Base-by-base conservation (phyloP, 1,139 yeast genomes). In the Taphrina confusa region DNA sequence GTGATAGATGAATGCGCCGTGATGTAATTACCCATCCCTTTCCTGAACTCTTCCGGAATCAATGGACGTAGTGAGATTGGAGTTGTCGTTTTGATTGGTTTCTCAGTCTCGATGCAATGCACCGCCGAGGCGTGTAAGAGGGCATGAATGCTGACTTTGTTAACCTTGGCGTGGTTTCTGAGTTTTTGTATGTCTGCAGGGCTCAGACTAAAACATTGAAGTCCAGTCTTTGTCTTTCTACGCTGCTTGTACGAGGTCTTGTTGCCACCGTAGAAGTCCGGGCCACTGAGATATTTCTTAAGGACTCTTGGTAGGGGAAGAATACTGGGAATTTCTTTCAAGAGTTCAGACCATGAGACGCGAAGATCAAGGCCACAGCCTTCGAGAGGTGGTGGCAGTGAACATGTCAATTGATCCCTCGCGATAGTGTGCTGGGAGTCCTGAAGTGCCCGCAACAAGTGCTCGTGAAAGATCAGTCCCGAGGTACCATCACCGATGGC, bases 391-490 rank as follows among this genome's bases (percentile, higher is more conserved):
- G 51, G 58, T 11, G 58, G 58, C 20, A 54, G 23, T n/a, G 45
- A 20, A 12, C n/a, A 20, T 4, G 11, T 8, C 8, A 14, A 27
- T 9, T 6, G 20, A 0, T 16, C n/a, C 12, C 9, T 3, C 5
- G 18, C 28, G 8, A 12, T 9, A 22, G 4, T n/a, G n/a, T 50
- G 11, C 20, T 14, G 22, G 1, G 6, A 12, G 8, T 22, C 25
- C 8, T 42, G 31, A n/a, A 54, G 27, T 6, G 58, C 51, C 22
- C 28, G 9, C 9, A 54, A 27, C 11, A 54, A 36, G 25, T 34
- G 37, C 9, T 54, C 47, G 23, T 56, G 60, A n/a, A 56, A 46
- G 54, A 56, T 56, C 25, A 56, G 42, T n/a, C 60, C 60, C 1
- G 60, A 56, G 4, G 55, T 18, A 33, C 60, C 60, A 23, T 56